Evolutionary conservation across 305 asterid genomes (phyloP), one percentile per base, ranked within the genome.

Genomic region (Fraxinus paxiana): DNA sequence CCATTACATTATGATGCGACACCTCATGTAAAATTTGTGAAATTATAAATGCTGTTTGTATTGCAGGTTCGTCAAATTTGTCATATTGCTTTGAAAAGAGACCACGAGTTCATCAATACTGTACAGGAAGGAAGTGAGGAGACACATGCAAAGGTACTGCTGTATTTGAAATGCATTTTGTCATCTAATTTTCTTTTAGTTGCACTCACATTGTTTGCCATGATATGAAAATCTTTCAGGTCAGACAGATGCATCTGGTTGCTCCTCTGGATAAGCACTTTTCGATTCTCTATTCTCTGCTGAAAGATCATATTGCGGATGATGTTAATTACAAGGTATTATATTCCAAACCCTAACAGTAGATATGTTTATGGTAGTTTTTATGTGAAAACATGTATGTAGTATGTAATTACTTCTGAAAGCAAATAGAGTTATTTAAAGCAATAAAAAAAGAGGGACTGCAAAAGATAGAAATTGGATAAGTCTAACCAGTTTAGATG

Each of bases 51-150:
- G 34, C 59, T 80, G 73, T 37, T 54, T 61, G 74, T 12, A 24
- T 37, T 82, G 83, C 92, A 93, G 98, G 99, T 95, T 84, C 97
- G 97, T 78, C 97, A 91, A 88, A 91, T 96, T 80, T 92, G 97
- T 84, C 98, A 96, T 77, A 76, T 93, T 87, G 99, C 99, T 75
- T 82, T 96, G 48, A 96, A 87, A 89, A 93, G 97, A 84, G 99
- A 94, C 84, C 98, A 96, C 71, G 98, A 96, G 48, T 96, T 71
- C 82, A 84, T 96, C 84, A 96, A 96, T 87, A 91, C 99, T 9
- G 98, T 94, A 35, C 73, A 87, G 78, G 98, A 96, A 86, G 99
- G 99, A 82, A 90, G 95, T 75, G 98, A 94, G 87, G 98, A 96
- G 88, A 96, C 98, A 8, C 98, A 96, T 83, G 65, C 98, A 77